phyloP scores from a whole-genome alignment of 2,329 filamentous ascomycete species.

The Stenocarpella maydis region DNA sequence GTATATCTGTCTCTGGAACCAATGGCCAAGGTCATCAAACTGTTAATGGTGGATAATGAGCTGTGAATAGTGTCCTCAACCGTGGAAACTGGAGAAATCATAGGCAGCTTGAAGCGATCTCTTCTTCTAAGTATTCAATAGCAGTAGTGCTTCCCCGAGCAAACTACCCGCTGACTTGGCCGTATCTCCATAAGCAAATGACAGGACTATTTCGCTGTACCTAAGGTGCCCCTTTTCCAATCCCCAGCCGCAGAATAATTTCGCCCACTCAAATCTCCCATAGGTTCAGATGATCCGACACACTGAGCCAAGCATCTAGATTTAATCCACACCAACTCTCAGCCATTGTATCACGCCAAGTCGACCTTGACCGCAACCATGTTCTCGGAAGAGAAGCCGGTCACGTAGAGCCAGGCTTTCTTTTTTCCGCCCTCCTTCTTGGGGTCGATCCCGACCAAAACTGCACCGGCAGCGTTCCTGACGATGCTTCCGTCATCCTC shows the following conservation, averaged over 20 bases:
- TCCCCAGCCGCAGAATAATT: neutral
- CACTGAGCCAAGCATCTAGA: too few species aligned
- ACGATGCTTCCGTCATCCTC: constrained; percentile 63
- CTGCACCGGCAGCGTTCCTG: constrained; percentile 58
- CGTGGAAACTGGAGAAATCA: neutral
- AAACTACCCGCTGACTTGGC: neutral
- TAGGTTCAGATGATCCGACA: neutral
- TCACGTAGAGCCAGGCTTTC: constrained; percentile 65
- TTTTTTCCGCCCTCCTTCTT: constrained; percentile 51
- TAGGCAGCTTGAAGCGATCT: neutral
- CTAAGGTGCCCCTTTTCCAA: neutral
- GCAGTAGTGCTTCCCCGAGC: neutral
- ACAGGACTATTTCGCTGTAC: too few species aligned
- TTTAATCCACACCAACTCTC: neutral
- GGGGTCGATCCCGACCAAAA: constrained; percentile 62
- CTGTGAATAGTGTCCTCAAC: neutral
- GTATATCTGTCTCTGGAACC: neutral
- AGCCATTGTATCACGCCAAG: constrained; percentile 42
- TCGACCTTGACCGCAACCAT: constrained; percentile 62
- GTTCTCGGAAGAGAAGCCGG: constrained; percentile 60
- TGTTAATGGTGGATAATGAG: neutral
- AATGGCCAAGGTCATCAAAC: neutral
- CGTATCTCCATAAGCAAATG: neutral
- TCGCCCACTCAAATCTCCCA: neutral
- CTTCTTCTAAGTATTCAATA: neutral